phyloP scores from a whole-genome alignment of 2,329 filamentous ascomycete genomes.

The Ophiostoma himal-ulmi region DNA sequence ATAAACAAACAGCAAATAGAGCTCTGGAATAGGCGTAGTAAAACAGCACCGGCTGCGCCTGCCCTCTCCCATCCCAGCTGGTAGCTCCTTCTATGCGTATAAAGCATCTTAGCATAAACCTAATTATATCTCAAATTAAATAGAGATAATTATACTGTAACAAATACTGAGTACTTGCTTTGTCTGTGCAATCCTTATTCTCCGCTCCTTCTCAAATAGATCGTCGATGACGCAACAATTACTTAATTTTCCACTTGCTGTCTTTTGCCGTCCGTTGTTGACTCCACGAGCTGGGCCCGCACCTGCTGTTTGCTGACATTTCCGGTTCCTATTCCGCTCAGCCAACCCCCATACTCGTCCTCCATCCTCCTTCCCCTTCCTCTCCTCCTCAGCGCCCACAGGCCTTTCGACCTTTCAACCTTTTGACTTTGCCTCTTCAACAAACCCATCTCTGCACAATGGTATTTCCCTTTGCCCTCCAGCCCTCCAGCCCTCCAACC shows the following conservation, averaged over 20 bases:
- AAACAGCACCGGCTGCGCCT: neutral
- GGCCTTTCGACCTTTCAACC: no score
- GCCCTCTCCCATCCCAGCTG: neutral
- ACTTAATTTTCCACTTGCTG: constrained; percentile 7
- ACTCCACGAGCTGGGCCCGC: constrained; percentile 6
- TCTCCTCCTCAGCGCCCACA: no score
- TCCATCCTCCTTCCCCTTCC: no score
- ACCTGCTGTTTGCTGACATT: constrained; percentile 4
- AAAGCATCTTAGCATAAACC: no score
- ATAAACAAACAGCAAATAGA: neutral
- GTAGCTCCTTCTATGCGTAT: no score
- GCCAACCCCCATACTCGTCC: no score
- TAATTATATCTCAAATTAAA: no score
- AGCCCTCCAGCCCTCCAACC: neutral
- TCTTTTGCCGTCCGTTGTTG: neutral
- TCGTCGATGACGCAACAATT: neutral
- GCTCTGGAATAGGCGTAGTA: neutral
- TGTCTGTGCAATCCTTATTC: neutral
- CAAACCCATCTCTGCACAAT: neutral
- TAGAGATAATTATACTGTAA: no score
- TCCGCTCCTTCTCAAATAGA: neutral
- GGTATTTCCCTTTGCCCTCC: neutral
- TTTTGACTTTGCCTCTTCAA: neutral
- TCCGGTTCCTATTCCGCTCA: neutral
- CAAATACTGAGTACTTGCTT: no score